Evolutionary conservation across 148 eudicot species (phyloP).

Genomic region (Vaccinium corymbosum): DNA sequence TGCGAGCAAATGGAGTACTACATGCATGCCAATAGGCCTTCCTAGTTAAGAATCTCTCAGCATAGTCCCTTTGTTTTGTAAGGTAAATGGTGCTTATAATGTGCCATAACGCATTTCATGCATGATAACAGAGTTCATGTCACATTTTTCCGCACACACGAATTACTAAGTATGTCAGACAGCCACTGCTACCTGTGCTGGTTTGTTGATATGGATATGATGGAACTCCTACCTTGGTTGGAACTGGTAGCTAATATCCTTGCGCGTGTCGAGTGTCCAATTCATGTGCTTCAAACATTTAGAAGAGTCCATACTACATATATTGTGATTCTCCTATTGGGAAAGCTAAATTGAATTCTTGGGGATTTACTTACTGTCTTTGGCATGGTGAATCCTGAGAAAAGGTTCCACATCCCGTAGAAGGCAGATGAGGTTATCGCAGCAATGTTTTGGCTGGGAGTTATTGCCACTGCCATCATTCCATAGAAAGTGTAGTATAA

Average conservation of each 20-base stretch:
- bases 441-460: constrained; percentile 38
- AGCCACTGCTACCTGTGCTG: too few relatives aligned
- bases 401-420: constrained; percentile 42
- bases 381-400: constrained; percentile 46
- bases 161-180: not conserved
- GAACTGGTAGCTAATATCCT: not conserved
- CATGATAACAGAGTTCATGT: not conserved
- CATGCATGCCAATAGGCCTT: not conserved
- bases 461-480: constrained; percentile 49
- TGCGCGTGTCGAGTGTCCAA: not conserved
- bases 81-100: not conserved
- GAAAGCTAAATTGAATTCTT: not conserved
- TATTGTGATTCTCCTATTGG: not conserved
- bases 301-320: not conserved
- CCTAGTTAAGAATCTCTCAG: not conserved
- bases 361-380: constrained; percentile 30
- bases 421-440: constrained; percentile 31
- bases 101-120: not conserved
- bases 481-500: constrained; percentile 43
- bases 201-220: too few relatives aligned
- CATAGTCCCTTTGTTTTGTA: not conserved
- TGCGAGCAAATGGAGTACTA: not conserved
- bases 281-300: not conserved
- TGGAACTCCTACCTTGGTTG: too few relatives aligned
- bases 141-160: not conserved